Evolutionary conservation across 495 filamentous ascomycete genomes (phyloP), one percentile per base, ranked within the genome.

Genomic region (Oidiodendron maius): DNA sequence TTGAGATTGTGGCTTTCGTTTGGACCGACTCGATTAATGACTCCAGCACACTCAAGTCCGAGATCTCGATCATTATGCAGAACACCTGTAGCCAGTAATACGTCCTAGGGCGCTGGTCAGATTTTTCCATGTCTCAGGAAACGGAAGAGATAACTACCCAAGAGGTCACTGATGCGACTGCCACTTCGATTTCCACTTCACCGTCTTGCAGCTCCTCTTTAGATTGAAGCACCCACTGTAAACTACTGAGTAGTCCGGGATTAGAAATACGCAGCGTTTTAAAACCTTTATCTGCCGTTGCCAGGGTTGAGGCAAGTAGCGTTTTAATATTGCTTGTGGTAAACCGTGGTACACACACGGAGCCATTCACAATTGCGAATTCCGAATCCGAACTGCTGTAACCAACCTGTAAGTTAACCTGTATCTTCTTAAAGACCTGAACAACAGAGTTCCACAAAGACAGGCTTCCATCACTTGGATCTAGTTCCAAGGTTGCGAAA

Each of bases 171-270:
- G 15, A 15, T 3, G 21, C 39, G 4, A 20, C 13, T 4, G 17
- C 12, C 15, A 41, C 15, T 20, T 12, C 3, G 39, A 41, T 59
- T 61, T 15, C 50, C 15, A 39, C 47, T 22, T n/a, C 37, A 10
- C 12, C 59, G 15, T 18, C 15, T 3, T 18, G 15, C 3, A 34
- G 28, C n/a, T 34, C n/a, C n/a, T 8, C 28, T 34, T n/a, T 8
- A 9, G 28, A 34, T n/a, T 34, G 28, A 8, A 34, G n/a, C 9
- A 8, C 28, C 28, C 28, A 34, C 28, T 34, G 28, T 9, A 34
- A n/a, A 34, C 28, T 34, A 9, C n/a, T 8, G 28, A 34, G 28
- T 34, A 9, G 28, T n/a, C 28, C 28, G n/a, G 28, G 28, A n/a
- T n/a, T 34, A 8, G 8, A 9, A n/a, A 34, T n/a, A n/a, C 8